A percentile compares a stretch with the other conserved stretches of the same genome.
Conservation (phyloP, 2,329 filamentous ascomycete genomes). For the Botrytis aclada region DNA sequence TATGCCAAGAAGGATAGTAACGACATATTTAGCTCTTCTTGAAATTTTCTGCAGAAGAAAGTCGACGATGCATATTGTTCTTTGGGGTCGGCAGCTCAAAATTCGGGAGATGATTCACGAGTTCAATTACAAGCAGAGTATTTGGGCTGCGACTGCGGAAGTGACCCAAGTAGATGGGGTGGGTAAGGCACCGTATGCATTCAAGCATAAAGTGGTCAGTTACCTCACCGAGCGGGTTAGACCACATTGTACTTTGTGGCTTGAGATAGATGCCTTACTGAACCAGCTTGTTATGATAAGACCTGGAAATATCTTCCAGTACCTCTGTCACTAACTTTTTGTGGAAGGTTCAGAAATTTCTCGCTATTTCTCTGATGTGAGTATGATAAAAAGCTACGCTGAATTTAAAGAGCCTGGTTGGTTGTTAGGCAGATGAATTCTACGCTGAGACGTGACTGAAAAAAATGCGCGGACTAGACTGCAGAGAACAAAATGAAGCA, state of each 20-base stretch:
- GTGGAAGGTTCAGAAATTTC: neutral
- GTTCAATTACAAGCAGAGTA: neutral
- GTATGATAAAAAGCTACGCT: neutral
- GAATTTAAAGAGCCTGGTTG: too few relatives aligned
- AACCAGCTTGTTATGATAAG: neutral
- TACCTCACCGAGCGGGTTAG: fast-evolving
- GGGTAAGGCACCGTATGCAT: neutral
- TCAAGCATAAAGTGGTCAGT: neutral
- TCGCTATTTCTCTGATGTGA: neutral
- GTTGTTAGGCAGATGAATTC: too few relatives aligned
- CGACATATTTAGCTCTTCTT: neutral
- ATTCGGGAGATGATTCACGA: neutral
- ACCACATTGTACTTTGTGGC: neutral
- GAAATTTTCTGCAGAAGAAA: neutral
- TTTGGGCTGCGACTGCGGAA: neutral
- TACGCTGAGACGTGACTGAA: neutral
- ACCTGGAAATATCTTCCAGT: neutral
- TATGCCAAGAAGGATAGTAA: too few relatives aligned
- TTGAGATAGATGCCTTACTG: neutral
- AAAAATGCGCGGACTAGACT: neutral
- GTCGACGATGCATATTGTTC: neutral
- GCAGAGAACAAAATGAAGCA: too few relatives aligned
- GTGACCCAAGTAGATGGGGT: neutral
- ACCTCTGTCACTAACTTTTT: neutral
- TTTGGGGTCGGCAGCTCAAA: neutral